Evolutionary conservation across 805 yeast species (phyloP), one percentile per base, ranked within the genome.

Genomic region (Yamadazyma takamatsuzukensis): DNA sequence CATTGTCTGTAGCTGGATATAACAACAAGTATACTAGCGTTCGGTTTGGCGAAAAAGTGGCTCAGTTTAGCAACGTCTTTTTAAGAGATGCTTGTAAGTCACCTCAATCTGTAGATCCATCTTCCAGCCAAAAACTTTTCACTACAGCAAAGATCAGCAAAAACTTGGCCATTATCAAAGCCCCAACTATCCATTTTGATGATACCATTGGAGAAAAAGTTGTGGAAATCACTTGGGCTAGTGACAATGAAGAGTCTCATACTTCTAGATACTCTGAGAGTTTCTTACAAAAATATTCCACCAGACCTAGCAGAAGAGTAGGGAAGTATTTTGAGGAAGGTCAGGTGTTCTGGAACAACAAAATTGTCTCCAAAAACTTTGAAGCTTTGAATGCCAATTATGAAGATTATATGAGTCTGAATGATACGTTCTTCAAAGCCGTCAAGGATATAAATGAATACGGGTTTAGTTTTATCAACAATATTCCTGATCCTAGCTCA

Each of bases 1-100:
- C 32, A 6, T 29, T 34, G 7, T 15, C 32, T 2, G 27, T 56
- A 13, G 32, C 29, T 2, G 33, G 41, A 9, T 53, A 41, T 36
- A 45, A 53, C 32, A 45, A 60, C 30, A 39, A 45, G 12, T 48
- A 39, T 16, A 50, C 59, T 19, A 45, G 60, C 1, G 47, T 63
- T 1, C 29, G 27, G 4, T 36, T 61, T 18, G 44, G 15, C 24
- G 26, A 32, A 1, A 29, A 34, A 18, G 12, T 24, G 6, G 37
- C 68, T 18, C 53, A 62, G 18, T 74, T 61, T 51, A 70, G 61
- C 44, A 75, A 72, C 31, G 55, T 72, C 1, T 81, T 83, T 44
- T 60, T 84, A 13, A 67, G 90, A 47, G 94, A 83, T 47, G 68
- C 86, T 0, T 78, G 86, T 29, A 48, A 53, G 4, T 57, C 74